Conservation (phyloP, 2,329 filamentous ascomycete genomes). For the Paraphaeosphaeria sporulosa region DNA sequence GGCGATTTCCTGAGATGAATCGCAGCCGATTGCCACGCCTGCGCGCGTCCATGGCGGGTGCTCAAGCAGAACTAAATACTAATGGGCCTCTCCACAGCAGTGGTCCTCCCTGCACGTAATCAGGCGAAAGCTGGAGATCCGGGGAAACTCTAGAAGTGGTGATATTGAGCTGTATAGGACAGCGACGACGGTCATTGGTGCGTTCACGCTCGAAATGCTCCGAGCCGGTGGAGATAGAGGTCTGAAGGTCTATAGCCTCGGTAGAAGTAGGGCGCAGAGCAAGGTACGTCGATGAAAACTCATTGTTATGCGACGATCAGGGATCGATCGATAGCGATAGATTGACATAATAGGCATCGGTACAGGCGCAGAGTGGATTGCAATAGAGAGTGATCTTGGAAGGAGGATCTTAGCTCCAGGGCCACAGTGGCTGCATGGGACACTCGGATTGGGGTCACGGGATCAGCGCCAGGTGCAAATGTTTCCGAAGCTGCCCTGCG, state of each 20-base stretch:
- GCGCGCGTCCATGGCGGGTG: neutral
- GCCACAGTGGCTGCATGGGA: too few species aligned
- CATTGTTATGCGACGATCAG: neutral
- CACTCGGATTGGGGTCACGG: too few species aligned
- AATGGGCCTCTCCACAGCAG: neutral
- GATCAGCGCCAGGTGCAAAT: too few species aligned
- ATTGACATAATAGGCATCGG: neutral
- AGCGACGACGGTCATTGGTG: neutral
- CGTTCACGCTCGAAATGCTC: constrained; percentile 8
- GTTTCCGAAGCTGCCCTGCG: too few species aligned
- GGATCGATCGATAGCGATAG: neutral
- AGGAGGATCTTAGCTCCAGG: too few species aligned
- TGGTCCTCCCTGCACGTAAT: neutral
- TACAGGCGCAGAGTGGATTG: neutral
- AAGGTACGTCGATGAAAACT: too few species aligned
- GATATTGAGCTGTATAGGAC: constrained; percentile 1
- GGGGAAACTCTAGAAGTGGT: neutral
- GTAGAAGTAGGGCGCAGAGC: neutral
- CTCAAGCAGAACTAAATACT: neutral
- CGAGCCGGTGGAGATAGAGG: constrained; percentile 3
- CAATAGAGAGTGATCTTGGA: neutral
- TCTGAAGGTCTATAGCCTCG: constrained; percentile 3
- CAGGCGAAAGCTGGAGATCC: constrained; percentile 1
- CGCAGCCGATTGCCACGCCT: neutral
- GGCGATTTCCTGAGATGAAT: neutral